Conservation (phyloP, 1,284 basidiomycete species). For the Ceratobasidium sp. region DNA sequence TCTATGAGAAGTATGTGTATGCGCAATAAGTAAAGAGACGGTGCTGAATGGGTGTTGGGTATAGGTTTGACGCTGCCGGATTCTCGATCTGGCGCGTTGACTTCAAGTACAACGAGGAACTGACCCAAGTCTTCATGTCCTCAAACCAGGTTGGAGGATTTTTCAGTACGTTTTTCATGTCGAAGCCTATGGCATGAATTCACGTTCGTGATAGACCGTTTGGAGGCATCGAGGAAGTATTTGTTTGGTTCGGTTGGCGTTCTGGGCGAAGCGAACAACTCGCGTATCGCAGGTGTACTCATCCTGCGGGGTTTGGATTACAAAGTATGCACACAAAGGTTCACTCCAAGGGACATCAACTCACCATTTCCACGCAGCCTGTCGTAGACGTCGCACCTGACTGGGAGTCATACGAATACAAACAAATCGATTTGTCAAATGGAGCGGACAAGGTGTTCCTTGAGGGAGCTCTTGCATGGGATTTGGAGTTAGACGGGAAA, state of each 20-base stretch:
- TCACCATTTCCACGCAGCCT: slow-evolving; percentile 58
- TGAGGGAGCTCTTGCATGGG: slow-evolving; percentile 90
- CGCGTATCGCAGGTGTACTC: slow-evolving; percentile 80
- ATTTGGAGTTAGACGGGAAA: slow-evolving; percentile 86
- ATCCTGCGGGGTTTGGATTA: slow-evolving; percentile 78
- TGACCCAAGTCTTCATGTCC: slow-evolving; percentile 93
- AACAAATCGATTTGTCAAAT: slow-evolving; percentile 71
- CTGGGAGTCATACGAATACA: slow-evolving; percentile 83
- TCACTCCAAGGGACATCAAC: slow-evolving; percentile 51
- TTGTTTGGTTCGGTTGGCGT: slow-evolving; percentile 94
- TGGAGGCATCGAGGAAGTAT: slow-evolving; percentile 95
- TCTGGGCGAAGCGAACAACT: slow-evolving; percentile 82
- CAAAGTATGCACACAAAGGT: slow-evolving; percentile 46
- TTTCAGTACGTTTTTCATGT: slow-evolving; percentile 65
- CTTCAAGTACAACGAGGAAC: slow-evolving; percentile 91
- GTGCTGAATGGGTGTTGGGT: slow-evolving; percentile 1
- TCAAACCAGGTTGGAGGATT: slow-evolving; percentile 91
- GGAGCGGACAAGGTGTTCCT: slow-evolving; percentile 86
- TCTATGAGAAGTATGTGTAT: slow-evolving; percentile 82
- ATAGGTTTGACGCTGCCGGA: slow-evolving; percentile 77
- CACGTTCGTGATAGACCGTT: slow-evolving; percentile 66
- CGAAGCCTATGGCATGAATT: not conserved
- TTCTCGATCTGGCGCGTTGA: slow-evolving; percentile 52
- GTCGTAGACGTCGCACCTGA: slow-evolving; percentile 90
- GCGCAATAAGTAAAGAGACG: slow-evolving; percentile 17